Conservation (phyloP, 306 rosid genomes). For the Morella rubra region DNA sequence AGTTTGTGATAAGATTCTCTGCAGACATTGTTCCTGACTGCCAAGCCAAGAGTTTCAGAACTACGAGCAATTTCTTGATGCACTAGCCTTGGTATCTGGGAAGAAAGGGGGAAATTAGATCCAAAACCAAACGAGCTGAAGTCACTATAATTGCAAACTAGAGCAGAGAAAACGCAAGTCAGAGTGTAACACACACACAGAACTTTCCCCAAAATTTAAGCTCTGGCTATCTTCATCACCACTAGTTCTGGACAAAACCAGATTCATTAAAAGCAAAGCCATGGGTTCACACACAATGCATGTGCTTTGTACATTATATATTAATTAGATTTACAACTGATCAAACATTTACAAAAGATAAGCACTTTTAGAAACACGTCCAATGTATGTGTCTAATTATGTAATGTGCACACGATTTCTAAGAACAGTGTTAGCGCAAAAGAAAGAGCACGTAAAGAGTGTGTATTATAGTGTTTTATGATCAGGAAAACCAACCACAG, state of each 20-base stretch:
- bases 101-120: not conserved
- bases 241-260: not conserved
- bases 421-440: not conserved
- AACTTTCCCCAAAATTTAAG: not conserved
- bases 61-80: conserved; percentile 56
- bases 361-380: conserved; percentile 9
- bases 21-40: conserved; percentile 51
- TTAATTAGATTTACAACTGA: conserved; percentile 16
- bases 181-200: not conserved
- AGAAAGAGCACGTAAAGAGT: not conserved
- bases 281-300: not conserved
- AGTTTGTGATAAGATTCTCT: conserved; percentile 55
- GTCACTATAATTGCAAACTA: conserved; percentile 5
- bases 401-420: not conserved
- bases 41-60: conserved; percentile 52
- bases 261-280: conserved; percentile 2
- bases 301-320: conserved; percentile 16
- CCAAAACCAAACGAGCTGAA: conserved; percentile 13
- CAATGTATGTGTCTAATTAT: not conserved
- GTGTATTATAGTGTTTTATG: not conserved
- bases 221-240: not conserved
- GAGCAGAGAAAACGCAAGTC: not conserved
- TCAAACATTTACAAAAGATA: conserved; percentile 4
- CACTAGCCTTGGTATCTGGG: conserved; percentile 83
- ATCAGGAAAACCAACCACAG: not conserved